A percentile compares a stretch with the other conserved stretches of the same genome.
Conservation (phyloP, 495 filamentous ascomycete species). For the Penicillium odoratum region DNA sequence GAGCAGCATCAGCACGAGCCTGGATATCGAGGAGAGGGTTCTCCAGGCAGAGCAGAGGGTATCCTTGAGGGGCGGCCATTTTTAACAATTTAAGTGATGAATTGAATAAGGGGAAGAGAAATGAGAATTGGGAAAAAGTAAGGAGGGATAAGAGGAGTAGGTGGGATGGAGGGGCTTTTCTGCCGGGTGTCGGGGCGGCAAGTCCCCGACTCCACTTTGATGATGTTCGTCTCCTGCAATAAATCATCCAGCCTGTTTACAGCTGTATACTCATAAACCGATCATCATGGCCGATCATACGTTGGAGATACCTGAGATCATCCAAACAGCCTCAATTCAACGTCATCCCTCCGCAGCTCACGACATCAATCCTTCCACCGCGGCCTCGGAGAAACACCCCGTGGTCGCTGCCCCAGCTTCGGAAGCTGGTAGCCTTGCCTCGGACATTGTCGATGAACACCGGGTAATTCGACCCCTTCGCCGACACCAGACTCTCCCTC, state of each 20-base stretch:
- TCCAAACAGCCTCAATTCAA: conserved; percentile 79
- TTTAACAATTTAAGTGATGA: conserved; percentile 24
- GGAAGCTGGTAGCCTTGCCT: conserved; percentile 44
- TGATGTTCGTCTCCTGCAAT: not conserved
- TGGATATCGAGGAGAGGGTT: conserved; percentile 98
- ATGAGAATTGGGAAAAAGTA: not conserved
- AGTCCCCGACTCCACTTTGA: conserved; percentile 7
- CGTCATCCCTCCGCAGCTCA: conserved; percentile 64
- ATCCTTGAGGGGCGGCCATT: conserved; percentile 75
- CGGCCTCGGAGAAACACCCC: conserved; percentile 56
- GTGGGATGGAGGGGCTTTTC: conserved; percentile 29
- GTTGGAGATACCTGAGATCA: conserved; percentile 66
- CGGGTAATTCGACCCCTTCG: conserved; percentile 54
- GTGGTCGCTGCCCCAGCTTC: conserved; percentile 50
- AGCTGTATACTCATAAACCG: conserved; percentile 4
- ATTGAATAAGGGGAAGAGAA: conserved; percentile 10
- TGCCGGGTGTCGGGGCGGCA: conserved; percentile 25
- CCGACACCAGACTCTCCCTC: conserved; percentile 64
- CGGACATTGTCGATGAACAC: conserved; percentile 49
- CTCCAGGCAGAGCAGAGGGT: conserved; percentile 85
- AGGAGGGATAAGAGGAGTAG: conserved; percentile 19
- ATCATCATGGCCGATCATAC: conserved; percentile 42
- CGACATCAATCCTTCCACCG: conserved; percentile 80
- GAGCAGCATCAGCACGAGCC: conserved; percentile 70
- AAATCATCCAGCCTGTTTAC: not conserved